These are phyloP conservation scores for Lyophyllum semitale DNA, from an alignment of 768 basidiomycete genomes.

Conservation along the genomic window DNA sequence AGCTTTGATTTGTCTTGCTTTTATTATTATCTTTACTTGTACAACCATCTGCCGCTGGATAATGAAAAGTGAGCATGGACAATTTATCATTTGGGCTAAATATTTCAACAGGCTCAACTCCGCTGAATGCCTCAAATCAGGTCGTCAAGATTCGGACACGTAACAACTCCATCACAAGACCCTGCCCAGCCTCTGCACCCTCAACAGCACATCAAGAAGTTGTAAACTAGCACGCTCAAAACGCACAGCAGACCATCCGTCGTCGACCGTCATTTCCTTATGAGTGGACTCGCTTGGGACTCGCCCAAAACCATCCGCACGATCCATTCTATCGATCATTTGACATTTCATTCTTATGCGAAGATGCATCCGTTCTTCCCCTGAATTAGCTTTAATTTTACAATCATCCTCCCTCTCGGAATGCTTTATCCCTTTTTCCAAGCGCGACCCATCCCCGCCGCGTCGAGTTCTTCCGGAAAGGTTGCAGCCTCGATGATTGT, in stretches of 20 bases:
- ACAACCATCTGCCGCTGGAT: conserved; percentile 1
- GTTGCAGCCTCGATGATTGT: no score
- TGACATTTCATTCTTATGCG: not conserved
- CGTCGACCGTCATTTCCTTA: not conserved
- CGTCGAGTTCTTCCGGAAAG: no score
- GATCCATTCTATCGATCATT: not conserved
- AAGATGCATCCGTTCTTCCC: no score
- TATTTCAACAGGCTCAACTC: not conserved
- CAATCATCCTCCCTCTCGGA: no score
- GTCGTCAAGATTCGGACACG: not conserved
- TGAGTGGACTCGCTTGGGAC: not conserved
- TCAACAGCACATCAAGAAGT: not conserved
- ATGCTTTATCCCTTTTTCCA: no score
- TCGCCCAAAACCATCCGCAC: not conserved
- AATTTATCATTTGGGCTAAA: not conserved
- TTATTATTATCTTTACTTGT: conserved; percentile 8
- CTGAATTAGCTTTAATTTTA: no score
- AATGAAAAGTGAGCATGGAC: conserved; percentile 1
- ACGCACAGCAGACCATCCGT: not conserved
- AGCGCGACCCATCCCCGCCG: no score
- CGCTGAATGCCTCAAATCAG: not conserved
- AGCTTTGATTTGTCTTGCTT: conserved; percentile 16
- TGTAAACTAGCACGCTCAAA: not conserved
- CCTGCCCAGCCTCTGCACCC: not conserved
- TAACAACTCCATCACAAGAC: not conserved